A percentile compares a stretch with the other conserved stretches of the same genome.
phyloP scores from a whole-genome alignment of 495 filamentous ascomycete genomes.

The Annulohypoxylon bovei region DNA sequence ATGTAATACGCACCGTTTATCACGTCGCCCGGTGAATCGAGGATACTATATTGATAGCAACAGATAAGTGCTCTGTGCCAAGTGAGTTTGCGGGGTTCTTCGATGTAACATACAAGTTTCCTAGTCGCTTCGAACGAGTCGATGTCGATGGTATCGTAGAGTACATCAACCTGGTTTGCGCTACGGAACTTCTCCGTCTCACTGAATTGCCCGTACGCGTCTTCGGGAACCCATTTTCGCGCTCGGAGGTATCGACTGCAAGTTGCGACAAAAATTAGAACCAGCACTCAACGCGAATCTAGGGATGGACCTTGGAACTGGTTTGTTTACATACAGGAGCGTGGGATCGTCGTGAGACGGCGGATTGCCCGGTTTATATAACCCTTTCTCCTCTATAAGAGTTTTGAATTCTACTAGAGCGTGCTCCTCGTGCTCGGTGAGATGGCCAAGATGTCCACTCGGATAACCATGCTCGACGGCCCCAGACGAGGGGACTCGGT shows the following conservation, averaged over 20 bases:
- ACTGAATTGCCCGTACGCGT: conserved; percentile 84
- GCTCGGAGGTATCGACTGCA: conserved; percentile 81
- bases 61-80: conserved; percentile 4
- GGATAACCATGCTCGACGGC: conserved; percentile 63
- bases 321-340: conserved; percentile 68
- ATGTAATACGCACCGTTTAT: conserved; percentile 60
- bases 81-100: background rate
- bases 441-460: conserved; percentile 76
- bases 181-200: conserved; percentile 89
- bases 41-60: conserved; percentile 70
- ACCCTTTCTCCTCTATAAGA: conserved; percentile 68
- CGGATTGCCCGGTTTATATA: conserved; percentile 67
- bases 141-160: conserved; percentile 82
- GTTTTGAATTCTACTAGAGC: conserved; percentile 74
- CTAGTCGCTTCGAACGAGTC: conserved; percentile 83
- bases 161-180: conserved; percentile 75
- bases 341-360: conserved; percentile 83
- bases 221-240: conserved; percentile 74
- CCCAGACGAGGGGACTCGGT: conserved; percentile 45
- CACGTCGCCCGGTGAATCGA: conserved; percentile 89
- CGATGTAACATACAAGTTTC: conserved; percentile 67
- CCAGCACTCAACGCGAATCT: conserved; percentile 6
- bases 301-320: background rate
- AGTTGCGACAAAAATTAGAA: conserved; percentile 24
- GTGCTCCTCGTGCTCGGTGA: conserved; percentile 72